Evolutionary conservation across 2,329 filamentous ascomycete genomes (phyloP).

Genomic region (Exserohilum turcica): DNA sequence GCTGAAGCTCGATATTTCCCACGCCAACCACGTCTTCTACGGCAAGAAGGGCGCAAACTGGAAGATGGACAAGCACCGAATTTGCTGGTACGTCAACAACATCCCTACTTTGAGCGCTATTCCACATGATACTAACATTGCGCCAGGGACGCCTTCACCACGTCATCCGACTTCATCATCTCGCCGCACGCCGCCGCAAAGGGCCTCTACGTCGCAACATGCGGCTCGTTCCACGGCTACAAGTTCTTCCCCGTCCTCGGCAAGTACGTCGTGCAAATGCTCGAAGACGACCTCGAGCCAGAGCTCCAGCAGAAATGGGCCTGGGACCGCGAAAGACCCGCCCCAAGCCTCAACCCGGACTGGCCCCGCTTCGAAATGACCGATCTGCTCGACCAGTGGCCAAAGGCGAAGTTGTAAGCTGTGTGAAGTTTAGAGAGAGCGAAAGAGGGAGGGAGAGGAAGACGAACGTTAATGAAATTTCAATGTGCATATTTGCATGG

Average conservation of each 20-base stretch:
- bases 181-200: slow-evolving; percentile 55
- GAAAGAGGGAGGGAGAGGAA: neutral
- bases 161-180: slow-evolving; percentile 61
- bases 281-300: slow-evolving; percentile 49
- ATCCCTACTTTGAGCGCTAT: neutral
- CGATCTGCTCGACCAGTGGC: slow-evolving; percentile 52
- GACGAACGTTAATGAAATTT: slow-evolving; percentile 8
- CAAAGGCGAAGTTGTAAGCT: slow-evolving; percentile 37
- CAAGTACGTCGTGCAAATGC: slow-evolving; percentile 58
- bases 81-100: slow-evolving; percentile 63
- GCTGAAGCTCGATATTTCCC: slow-evolving; percentile 64
- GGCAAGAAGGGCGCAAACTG: slow-evolving; percentile 61
- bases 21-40: slow-evolving; percentile 64
- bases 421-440: neutral
- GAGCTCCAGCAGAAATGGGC: slow-evolving; percentile 67
- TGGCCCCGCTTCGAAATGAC: slow-evolving; percentile 64
- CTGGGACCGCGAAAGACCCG: slow-evolving; percentile 63
- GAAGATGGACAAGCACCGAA: slow-evolving; percentile 66
- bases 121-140: slow-evolving; percentile 2
- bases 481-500: slow-evolving; percentile 9
- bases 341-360: slow-evolving; percentile 57
- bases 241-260: slow-evolving; percentile 66
- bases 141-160: slow-evolving; percentile 66
- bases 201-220: slow-evolving; percentile 62
- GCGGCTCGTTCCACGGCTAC: slow-evolving; percentile 65